These are phyloP conservation scores for Sporothrix protearum DNA, from an alignment of 2,329 filamentous ascomycete species.

Conservation along the genomic window DNA sequence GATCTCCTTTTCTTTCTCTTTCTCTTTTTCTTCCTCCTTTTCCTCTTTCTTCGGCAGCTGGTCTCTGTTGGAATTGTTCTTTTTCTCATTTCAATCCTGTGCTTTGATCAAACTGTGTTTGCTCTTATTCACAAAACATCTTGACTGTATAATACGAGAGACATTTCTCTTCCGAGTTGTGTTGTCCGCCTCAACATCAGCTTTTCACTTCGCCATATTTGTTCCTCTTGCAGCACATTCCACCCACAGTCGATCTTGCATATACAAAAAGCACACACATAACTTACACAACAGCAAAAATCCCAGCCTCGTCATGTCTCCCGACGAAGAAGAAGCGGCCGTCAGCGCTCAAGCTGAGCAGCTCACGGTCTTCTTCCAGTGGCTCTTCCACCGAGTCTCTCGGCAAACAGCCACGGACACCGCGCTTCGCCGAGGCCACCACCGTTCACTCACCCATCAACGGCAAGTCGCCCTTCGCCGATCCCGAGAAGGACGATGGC, in stretches of 20 bases:
- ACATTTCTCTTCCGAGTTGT: constrained; percentile 22
- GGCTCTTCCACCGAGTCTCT: constrained; percentile 54
- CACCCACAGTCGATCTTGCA: constrained; percentile 29
- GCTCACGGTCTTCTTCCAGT: constrained; percentile 49
- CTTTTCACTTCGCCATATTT: constrained; percentile 8
- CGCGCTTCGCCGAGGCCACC: constrained; percentile 78
- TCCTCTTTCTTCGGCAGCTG: constrained; percentile 42
- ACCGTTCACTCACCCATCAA: constrained; percentile 75
- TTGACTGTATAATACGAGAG: constrained; percentile 1
- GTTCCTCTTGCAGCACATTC: constrained; percentile 13
- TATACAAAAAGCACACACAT: no score
- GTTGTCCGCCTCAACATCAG: constrained; percentile 21
- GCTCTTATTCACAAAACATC: constrained; percentile 34
- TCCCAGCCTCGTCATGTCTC: constrained; percentile 31
- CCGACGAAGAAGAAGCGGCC: constrained; percentile 57
- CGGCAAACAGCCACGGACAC: constrained; percentile 63
- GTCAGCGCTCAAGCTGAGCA: constrained; percentile 52
- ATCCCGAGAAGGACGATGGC: constrained; percentile 52
- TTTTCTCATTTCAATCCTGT: constrained; percentile 37
- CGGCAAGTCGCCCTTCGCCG: constrained; percentile 53
- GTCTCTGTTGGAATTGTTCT: constrained; percentile 33
- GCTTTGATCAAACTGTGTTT: constrained; percentile 30
- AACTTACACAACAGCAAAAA: constrained; percentile 1
- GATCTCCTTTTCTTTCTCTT: constrained; percentile 41
- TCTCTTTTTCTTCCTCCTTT: constrained; percentile 49